Percentiles rank a stretch among this genome's conserved stretches.
phyloP scores from a whole-genome alignment of 495 filamentous ascomycete genomes.

The Neurospora intermedia region DNA sequence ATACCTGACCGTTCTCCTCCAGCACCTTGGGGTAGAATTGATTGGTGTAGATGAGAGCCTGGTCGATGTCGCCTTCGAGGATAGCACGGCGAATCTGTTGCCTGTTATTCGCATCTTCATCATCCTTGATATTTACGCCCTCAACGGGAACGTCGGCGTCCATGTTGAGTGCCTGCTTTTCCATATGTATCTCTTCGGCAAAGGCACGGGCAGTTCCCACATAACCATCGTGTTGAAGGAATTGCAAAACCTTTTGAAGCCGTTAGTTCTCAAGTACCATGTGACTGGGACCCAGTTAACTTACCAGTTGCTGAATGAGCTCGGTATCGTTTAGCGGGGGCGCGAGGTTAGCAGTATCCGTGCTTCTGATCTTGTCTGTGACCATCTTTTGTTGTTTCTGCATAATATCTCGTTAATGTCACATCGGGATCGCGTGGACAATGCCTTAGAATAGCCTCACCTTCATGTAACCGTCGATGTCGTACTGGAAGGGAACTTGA shows the following conservation, averaged over 20 bases:
- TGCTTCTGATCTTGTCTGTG: constrained; percentile 23
- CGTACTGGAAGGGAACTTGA: constrained; percentile 77
- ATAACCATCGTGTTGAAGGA: constrained; percentile 90
- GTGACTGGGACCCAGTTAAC: constrained; percentile 2
- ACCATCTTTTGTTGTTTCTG: constrained; percentile 50
- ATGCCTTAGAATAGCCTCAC: constrained; percentile 29
- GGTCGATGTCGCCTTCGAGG: constrained; percentile 88
- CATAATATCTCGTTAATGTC: constrained; percentile 22
- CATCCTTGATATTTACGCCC: constrained; percentile 68
- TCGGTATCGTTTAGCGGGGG: constrained; percentile 61
- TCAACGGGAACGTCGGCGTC: constrained; percentile 42
- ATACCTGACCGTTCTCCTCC: constrained; percentile 73
- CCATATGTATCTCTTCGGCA: constrained; percentile 66
- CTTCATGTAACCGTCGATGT: constrained; percentile 81
- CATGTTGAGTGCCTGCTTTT: constrained; percentile 53
- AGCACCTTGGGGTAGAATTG: constrained; percentile 73
- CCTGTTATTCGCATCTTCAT: constrained; percentile 62
- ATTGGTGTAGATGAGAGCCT: constrained; percentile 70
- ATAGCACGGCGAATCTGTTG: constrained; percentile 88
- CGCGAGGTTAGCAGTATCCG: constrained; percentile 43
- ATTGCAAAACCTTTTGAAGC: constrained; percentile 59
- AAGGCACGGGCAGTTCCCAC: constrained; percentile 91
- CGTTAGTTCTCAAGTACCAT: constrained; percentile 4
- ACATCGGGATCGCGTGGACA: not conserved
- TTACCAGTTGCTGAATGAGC: constrained; percentile 63